Evolutionary conservation across 768 basidiomycete species (phyloP).

Genomic region (Sarcodon aspratus): DNA sequence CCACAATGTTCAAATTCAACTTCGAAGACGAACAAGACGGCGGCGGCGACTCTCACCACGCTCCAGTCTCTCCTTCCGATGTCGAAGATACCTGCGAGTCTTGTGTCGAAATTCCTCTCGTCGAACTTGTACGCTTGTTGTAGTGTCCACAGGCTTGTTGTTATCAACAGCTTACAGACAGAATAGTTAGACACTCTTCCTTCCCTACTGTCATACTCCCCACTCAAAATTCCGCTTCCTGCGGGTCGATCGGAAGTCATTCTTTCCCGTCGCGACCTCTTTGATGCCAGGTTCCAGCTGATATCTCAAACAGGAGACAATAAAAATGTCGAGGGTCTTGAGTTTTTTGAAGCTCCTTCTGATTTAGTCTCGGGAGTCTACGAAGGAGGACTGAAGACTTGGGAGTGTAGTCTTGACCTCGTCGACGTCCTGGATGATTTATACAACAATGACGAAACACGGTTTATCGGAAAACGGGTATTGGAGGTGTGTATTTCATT

Average conservation of each 20-base stretch:
- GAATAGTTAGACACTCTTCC: constrained; percentile 61
- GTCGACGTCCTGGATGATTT: constrained; percentile 48
- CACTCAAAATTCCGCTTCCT: constrained; percentile 40
- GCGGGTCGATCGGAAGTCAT: constrained; percentile 14
- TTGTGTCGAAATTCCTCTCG: constrained; percentile 19
- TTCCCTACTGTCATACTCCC: constrained; percentile 69
- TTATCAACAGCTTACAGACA: constrained; percentile 5
- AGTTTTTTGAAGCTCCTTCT: constrained; percentile 71
- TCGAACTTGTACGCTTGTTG: constrained; percentile 17
- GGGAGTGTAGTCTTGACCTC: constrained; percentile 92
- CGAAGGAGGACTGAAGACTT: constrained; percentile 95
- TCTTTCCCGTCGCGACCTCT: constrained; percentile 76
- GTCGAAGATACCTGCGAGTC: constrained; percentile 5
- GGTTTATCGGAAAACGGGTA: constrained; percentile 38
- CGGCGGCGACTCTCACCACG: constrained; percentile 7
- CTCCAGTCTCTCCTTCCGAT: background rate
- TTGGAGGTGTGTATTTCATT: constrained; percentile 49
- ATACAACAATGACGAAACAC: constrained; percentile 11
- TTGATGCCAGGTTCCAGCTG: constrained; percentile 93
- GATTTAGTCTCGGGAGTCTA: constrained; percentile 90
- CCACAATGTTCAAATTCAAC: constrained; percentile 55
- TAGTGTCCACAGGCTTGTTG: background rate
- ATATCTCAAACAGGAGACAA: constrained; percentile 34
- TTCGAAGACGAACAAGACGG: constrained; percentile 43
- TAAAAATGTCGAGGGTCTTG: constrained; percentile 16